Evolutionary conservation across 2,329 filamentous ascomycete species (phyloP), one percentile per base, ranked within the genome.

Genomic region (Trichoderma semiorbis): DNA sequence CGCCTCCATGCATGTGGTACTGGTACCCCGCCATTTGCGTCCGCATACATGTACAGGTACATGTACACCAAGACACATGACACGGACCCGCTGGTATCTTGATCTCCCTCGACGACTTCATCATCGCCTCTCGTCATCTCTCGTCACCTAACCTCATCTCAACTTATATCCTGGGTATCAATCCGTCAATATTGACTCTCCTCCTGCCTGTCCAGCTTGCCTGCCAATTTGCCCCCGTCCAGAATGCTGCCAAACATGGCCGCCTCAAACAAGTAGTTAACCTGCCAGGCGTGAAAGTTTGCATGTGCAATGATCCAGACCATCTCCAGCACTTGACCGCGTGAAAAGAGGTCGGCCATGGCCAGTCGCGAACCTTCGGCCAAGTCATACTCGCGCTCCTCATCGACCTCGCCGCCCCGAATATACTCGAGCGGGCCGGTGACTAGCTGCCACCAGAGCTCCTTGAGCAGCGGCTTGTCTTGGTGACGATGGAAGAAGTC

Each of bases 161-260:
- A 43, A 34, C 36, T 18, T 21, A 7, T 12, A 12, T 60, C 30
- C 12, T 53, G 47, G 47, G 47, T 53, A 53, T 53, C 47, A 53
- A 24, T 24, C 21, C 11, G 6, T 53, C 47, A 53, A 8, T 39
- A 7, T 36, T 34, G 50, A 72, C 18, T 21, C 68, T 70, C 60
- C 3, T 70, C 68, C 30, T 53, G 43, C 18, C 78, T 72, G 61
- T 79, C 78, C 3, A 79, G 74, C 69, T 80, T 79, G 47, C 78
- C 78, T 7, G 74, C 74, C 61, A 80, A 43, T 24, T 73, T 72
- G 6, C 78, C 78, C 0, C 76, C 76, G 30, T 79, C 78, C 3
- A 79, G 74, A 30, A 80, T 76, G 12, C 78, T 79, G 18, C 78
- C 78, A 75, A 79, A 80, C 78, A 80, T 80, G 57, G 78, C 78